A percentile compares a stretch with the other conserved stretches of the same genome.
Evolutionary conservation across 2,329 filamentous ascomycete genomes (phyloP).

Genomic region (Monilinia aucupariae): DNA sequence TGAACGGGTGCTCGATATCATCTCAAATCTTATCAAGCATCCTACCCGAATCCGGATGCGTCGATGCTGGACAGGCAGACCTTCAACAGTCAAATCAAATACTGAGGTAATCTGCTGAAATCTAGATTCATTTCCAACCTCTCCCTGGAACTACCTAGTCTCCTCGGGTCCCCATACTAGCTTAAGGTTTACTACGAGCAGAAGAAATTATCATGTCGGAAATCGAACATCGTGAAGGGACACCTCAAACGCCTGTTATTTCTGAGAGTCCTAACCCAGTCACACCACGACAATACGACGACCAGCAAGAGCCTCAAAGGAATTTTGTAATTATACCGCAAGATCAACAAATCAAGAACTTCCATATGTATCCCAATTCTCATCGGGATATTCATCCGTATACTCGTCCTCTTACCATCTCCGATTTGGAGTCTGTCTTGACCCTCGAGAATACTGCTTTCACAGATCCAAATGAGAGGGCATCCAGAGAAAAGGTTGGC

Average conservation of each 20-base stretch:
- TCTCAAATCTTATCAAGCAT: background rate
- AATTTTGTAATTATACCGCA: slow-evolving; percentile 27
- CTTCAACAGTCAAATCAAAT: background rate
- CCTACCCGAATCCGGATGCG: background rate
- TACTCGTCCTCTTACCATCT: slow-evolving; percentile 64
- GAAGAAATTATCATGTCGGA: slow-evolving; percentile 13
- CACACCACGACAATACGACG: slow-evolving; percentile 15
- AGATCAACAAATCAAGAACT: slow-evolving; percentile 24
- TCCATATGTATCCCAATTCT: slow-evolving; percentile 36
- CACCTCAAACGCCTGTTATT: slow-evolving; percentile 17
- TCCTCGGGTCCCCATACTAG: background rate
- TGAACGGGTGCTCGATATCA: background rate
- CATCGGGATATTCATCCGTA: slow-evolving; percentile 58
- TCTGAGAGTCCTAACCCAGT: slow-evolving; percentile 23
- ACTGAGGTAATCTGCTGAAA: background rate
- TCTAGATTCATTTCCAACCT: background rate
- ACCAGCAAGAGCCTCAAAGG: slow-evolving; percentile 17
- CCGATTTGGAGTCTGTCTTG: slow-evolving; percentile 56
- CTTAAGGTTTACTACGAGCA: background rate
- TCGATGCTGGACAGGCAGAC: no score
- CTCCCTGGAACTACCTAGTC: background rate
- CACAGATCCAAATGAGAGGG: slow-evolving; percentile 44
- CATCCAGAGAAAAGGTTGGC: slow-evolving; percentile 50
- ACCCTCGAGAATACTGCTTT: slow-evolving; percentile 53
- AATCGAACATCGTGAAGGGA: slow-evolving; percentile 7